A percentile compares a stretch with the other conserved stretches of the same genome.
These are phyloP conservation scores for Cephalotrichum gorgonifer DNA, from an alignment of 2,329 filamentous ascomycete species.

Conservation along the genomic window DNA sequence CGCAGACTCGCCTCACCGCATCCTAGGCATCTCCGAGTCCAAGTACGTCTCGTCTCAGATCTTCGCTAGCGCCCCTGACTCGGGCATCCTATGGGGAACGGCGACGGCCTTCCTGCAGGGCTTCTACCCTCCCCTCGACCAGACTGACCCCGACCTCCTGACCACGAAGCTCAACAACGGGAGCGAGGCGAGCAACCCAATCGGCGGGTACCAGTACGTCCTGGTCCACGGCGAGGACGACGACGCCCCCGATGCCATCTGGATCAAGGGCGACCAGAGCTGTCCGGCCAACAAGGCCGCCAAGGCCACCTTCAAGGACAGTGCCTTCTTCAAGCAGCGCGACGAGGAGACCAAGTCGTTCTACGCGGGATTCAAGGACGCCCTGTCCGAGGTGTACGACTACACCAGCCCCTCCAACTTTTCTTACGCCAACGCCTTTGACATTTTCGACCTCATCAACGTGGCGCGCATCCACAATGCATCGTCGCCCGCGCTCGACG, in stretches of 20 bases:
- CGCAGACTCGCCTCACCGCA: conserved; percentile 15
- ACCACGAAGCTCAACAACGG: conserved; percentile 20
- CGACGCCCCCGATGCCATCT: conserved; percentile 22
- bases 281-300: conserved; percentile 18
- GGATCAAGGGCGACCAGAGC: conserved; percentile 25
- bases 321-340: conserved; percentile 14
- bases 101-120: conserved; percentile 24
- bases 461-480: conserved; percentile 19
- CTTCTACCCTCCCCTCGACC: conserved; percentile 20
- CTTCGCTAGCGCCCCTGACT: conserved; percentile 21
- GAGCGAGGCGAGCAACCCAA: conserved; percentile 15
- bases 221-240: conserved; percentile 17
- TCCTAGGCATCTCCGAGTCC: conserved; percentile 21
- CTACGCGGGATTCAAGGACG: conserved; percentile 18
- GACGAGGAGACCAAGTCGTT: conserved; percentile 18
- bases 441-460: conserved; percentile 24
- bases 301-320: conserved; percentile 17
- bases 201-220: conserved; percentile 24
- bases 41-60: conserved; percentile 19
- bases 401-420: conserved; percentile 17
- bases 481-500: conserved; percentile 17
- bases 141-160: conserved; percentile 15
- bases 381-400: conserved; percentile 19
- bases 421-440: conserved; percentile 22
- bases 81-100: conserved; percentile 21